These are phyloP conservation scores for Leccinum glutinopallens DNA, from an alignment of 1,284 basidiomycete genomes.

Conservation along the genomic window DNA sequence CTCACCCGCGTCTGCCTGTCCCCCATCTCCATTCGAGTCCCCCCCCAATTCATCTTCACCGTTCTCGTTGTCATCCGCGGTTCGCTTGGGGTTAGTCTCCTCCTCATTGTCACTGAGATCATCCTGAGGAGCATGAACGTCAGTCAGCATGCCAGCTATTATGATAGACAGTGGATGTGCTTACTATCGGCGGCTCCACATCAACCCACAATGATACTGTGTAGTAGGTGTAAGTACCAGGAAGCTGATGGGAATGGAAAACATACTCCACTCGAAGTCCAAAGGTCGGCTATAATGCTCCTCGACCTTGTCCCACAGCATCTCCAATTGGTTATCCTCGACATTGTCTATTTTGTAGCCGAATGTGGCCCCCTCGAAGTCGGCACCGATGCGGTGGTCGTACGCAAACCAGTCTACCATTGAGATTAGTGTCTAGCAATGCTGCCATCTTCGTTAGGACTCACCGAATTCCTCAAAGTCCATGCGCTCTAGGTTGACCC, in stretches of 20 bases:
- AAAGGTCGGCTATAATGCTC: background rate
- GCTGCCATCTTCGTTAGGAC: background rate
- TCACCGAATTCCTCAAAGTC: background rate
- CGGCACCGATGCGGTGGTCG: background rate
- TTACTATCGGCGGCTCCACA: background rate
- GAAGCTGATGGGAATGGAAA: background rate
- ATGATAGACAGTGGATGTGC: no score
- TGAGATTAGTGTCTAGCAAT: background rate
- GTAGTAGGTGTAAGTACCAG: background rate
- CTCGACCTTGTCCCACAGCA: background rate
- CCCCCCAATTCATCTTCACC: no score
- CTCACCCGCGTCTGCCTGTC: no score
- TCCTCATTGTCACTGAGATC: no score
- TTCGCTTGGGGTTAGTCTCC: no score
- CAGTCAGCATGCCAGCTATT: no score
- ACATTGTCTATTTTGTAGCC: background rate
- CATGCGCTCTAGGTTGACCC: background rate
- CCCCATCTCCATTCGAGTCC: no score
- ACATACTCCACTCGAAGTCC: conserved; percentile 1
- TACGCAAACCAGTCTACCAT: background rate
- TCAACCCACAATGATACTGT: background rate
- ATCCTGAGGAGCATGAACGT: no score
- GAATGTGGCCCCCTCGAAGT: background rate
- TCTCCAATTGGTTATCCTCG: background rate
- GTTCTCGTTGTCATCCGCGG: no score